Conservation (phyloP, 441 rosid genomes). For the Aleurites moluccanus region DNA sequence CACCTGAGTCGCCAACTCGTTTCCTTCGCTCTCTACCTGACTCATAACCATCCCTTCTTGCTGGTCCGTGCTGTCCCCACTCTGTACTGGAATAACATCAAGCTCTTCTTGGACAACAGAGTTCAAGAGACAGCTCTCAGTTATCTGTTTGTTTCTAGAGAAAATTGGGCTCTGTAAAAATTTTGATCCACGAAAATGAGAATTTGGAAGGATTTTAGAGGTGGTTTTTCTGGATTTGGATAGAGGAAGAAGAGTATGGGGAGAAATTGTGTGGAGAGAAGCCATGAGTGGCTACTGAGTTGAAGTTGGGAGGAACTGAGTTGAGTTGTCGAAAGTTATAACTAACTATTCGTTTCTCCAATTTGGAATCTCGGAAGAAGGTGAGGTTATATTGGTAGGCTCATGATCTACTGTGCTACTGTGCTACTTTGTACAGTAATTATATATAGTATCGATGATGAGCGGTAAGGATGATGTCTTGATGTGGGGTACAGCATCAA, state of each 20-base stretch:
- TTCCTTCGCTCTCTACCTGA: slow-evolving; percentile 43
- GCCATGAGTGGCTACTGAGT: slow-evolving; percentile 44
- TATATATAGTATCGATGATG: background rate
- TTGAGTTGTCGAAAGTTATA: slow-evolving; percentile 31
- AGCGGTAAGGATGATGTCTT: background rate
- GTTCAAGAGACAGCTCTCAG: slow-evolving; percentile 33
- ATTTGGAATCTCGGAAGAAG: background rate
- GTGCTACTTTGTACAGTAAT: background rate
- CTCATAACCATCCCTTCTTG: slow-evolving; percentile 51
- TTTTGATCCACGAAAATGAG: slow-evolving; percentile 27
- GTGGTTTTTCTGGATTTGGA: slow-evolving; percentile 42
- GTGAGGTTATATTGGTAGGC: slow-evolving; percentile 1
- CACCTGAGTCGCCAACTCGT: slow-evolving; percentile 50
- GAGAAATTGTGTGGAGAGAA: slow-evolving; percentile 53
- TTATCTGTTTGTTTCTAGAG: slow-evolving; percentile 42
- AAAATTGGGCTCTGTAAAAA: slow-evolving; percentile 29
- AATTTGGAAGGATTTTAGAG: slow-evolving; percentile 25
- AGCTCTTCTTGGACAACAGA: slow-evolving; percentile 51
- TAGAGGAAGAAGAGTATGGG: slow-evolving; percentile 45
- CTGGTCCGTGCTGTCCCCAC: slow-evolving; percentile 49
- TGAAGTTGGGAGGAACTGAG: slow-evolving; percentile 30
- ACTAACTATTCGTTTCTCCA: slow-evolving; percentile 27
- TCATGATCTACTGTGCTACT: background rate
- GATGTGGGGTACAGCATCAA: background rate
- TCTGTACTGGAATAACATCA: slow-evolving; percentile 60